Conservation (phyloP, 2,329 filamentous ascomycete genomes). For the Fusarium sp. region DNA sequence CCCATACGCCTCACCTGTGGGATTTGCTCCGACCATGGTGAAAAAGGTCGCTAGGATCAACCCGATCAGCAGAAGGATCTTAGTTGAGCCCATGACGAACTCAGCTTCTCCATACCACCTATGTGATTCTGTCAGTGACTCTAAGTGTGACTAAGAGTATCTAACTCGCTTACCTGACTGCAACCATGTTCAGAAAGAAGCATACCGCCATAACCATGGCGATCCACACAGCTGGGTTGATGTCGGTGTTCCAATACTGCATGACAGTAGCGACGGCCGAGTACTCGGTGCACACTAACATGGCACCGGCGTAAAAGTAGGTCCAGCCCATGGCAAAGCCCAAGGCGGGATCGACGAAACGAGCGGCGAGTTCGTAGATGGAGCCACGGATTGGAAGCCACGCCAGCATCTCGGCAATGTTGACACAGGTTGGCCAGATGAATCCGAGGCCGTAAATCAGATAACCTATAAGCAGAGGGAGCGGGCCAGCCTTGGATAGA, state of each 20-base stretch:
- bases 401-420: slow-evolving; percentile 68
- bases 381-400: slow-evolving; percentile 66
- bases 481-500: slow-evolving; percentile 55
- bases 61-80: slow-evolving; percentile 62
- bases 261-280: slow-evolving; percentile 59
- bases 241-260: slow-evolving; percentile 55
- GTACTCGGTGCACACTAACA: slow-evolving; percentile 60
- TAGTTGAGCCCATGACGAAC: slow-evolving; percentile 68
- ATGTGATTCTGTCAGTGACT: fast-evolving
- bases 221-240: slow-evolving; percentile 63
- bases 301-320: slow-evolving; percentile 60
- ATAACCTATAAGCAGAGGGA: slow-evolving; percentile 59
- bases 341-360: slow-evolving; percentile 68
- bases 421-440: slow-evolving; percentile 58
- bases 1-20: slow-evolving; percentile 69
- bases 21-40: slow-evolving; percentile 76
- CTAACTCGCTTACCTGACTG: slow-evolving; percentile 52
- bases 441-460: slow-evolving; percentile 58
- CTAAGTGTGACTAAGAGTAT: slow-evolving; percentile 12
- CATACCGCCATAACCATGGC: slow-evolving; percentile 60
- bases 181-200: slow-evolving; percentile 59
- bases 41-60: slow-evolving; percentile 74
- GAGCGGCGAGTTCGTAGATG: slow-evolving; percentile 65
- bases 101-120: slow-evolving; percentile 57
- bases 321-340: slow-evolving; percentile 68